A percentile compares a stretch with the other conserved stretches of the same genome.
Conservation (phyloP, 108 stramenopile genomes). For the Cafeteria roenbergensis region DNA sequence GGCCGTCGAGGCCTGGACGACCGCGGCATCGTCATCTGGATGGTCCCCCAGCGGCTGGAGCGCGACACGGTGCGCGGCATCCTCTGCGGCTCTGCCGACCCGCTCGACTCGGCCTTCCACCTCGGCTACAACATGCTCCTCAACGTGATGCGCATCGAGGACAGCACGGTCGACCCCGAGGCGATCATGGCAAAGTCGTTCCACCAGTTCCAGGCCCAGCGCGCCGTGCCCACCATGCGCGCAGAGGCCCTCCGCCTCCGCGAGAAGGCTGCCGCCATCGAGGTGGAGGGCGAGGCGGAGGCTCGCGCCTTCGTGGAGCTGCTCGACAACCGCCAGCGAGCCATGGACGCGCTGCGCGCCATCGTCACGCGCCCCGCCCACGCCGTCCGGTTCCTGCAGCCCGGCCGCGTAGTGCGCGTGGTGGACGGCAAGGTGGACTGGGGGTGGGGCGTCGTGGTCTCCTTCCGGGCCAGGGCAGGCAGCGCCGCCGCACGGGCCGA, state of each 20-base stretch:
- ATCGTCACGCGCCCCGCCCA: slow-evolving; percentile 70
- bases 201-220: slow-evolving; percentile 80
- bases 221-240: slow-evolving; percentile 53
- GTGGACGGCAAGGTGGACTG: slow-evolving; percentile 29
- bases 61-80: slow-evolving; percentile 82
- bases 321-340: slow-evolving; percentile 52
- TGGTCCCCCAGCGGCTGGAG: slow-evolving; percentile 98
- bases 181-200: slow-evolving; percentile 84
- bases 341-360: slow-evolving; percentile 56
- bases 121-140: slow-evolving; percentile 96
- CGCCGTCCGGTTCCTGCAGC: slow-evolving; percentile 72
- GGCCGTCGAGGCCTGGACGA: slow-evolving; percentile 97
- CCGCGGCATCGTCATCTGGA: slow-evolving; percentile 93
- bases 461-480: slow-evolving; percentile 51
- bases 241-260: slow-evolving; percentile 50
- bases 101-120: slow-evolving; percentile 81
- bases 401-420: slow-evolving; percentile 55
- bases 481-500: too few species aligned
- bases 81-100: slow-evolving; percentile 70
- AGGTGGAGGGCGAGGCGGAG: slow-evolving; percentile 48
- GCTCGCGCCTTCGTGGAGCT: slow-evolving; percentile 64
- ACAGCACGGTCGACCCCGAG: slow-evolving; percentile 74
- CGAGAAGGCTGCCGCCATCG: slow-evolving; percentile 55
- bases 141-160: slow-evolving; percentile 96
- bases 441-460: slow-evolving; percentile 72